These are phyloP conservation scores for Colletotrichum graminicola DNA, from an alignment of 2,329 filamentous ascomycete genomes.

Conservation along the genomic window DNA sequence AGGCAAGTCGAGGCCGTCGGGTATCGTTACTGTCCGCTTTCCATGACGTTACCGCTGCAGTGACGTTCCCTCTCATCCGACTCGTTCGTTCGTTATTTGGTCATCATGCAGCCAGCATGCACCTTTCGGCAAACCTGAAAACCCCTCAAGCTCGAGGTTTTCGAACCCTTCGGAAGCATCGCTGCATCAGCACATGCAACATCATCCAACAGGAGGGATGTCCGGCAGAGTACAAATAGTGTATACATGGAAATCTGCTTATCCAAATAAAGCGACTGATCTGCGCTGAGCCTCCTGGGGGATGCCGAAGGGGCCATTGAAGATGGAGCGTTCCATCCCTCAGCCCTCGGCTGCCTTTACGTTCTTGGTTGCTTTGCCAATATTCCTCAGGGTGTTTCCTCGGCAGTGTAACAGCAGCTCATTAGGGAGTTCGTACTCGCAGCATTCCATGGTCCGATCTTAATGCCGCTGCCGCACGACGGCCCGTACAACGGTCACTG, in stretches of 20 bases:
- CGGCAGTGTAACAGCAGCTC: constrained; percentile 29
- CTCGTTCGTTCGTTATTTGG: not conserved
- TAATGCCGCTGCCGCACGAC: constrained; percentile 30
- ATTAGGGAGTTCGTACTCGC: constrained; percentile 36
- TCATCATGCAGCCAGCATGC: constrained; percentile 29
- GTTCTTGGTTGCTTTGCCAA: constrained; percentile 23
- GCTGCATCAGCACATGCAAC: constrained; percentile 3
- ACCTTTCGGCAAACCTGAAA: constrained; percentile 20
- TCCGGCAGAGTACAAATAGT: not conserved
- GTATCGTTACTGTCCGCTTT: constrained; percentile 28
- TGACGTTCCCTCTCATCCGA: not conserved
- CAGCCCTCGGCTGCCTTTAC: constrained; percentile 9
- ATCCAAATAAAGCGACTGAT: not conserved
- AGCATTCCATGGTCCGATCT: constrained; percentile 32
- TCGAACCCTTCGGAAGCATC: constrained; percentile 10
- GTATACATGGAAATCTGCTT: constrained; percentile 1
- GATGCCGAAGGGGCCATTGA: not conserved
- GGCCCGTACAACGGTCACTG: constrained; percentile 26
- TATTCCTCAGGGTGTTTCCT: constrained; percentile 20
- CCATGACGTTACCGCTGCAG: constrained; percentile 29
- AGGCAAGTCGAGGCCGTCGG: constrained; percentile 7
- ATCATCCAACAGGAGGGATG: not conserved
- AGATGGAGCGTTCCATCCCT: constrained; percentile 18
- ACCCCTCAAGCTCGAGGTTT: constrained; percentile 9
- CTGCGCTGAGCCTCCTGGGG: not conserved